These are phyloP conservation scores for Discostella stelligera DNA, from an alignment of 352 stramenopile species.

Conservation along the genomic window DNA sequence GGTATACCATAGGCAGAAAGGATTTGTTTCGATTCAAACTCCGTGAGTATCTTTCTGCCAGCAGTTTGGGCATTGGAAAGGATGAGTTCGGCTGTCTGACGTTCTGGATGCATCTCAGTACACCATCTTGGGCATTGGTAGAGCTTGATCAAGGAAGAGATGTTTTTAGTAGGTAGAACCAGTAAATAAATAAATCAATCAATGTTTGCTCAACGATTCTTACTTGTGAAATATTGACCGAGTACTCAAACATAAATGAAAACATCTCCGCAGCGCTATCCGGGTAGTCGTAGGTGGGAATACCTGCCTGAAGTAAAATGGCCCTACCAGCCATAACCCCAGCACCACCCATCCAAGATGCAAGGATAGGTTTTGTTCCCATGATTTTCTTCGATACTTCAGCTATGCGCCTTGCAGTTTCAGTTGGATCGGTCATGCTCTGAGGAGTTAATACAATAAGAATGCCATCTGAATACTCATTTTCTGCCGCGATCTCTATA, in stretches of 20 bases:
- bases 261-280: constrained; percentile 50
- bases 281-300: constrained; percentile 55
- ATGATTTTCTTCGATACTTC: constrained; percentile 49
- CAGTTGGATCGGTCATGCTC: constrained; percentile 60
- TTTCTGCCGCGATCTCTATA: constrained; percentile 46
- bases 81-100: constrained; percentile 25
- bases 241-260: constrained; percentile 38
- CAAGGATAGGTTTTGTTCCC: constrained; percentile 53
- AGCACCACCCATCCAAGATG: constrained; percentile 60
- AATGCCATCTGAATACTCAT: constrained; percentile 54
- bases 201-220: background rate
- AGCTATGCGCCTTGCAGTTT: constrained; percentile 51
- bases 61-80: constrained; percentile 27
- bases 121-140: constrained; percentile 45
- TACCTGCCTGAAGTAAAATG: constrained; percentile 53
- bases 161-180: background rate
- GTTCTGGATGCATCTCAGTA: constrained; percentile 29
- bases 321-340: constrained; percentile 44
- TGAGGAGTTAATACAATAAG: constrained; percentile 66
- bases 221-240: constrained; percentile 16
- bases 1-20: constrained; percentile 35
- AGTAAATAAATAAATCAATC: background rate
- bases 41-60: constrained; percentile 29
- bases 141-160: constrained; percentile 18
- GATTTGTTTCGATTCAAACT: constrained; percentile 41